A percentile compares a stretch with the other conserved stretches of the same genome.
These are phyloP conservation scores for Sonneratia caseolaris DNA, from an alignment of 345 rosid genomes.

Conservation along the genomic window DNA sequence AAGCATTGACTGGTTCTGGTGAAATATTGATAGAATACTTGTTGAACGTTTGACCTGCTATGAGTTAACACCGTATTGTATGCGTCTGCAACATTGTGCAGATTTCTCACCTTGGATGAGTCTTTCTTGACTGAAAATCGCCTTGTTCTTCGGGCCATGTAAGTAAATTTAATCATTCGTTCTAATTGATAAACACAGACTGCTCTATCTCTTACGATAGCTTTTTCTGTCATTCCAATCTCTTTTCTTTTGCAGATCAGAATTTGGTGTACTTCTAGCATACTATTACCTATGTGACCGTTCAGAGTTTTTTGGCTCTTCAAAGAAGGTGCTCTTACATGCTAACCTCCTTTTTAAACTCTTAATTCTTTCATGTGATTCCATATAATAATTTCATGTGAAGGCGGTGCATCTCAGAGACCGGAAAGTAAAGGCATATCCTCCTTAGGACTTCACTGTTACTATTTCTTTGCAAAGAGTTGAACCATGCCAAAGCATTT, in stretches of 20 bases:
- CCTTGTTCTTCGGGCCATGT: constrained; percentile 80
- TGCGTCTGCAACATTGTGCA: constrained; percentile 14
- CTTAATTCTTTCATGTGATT: neutral
- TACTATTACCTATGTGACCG: constrained; percentile 87
- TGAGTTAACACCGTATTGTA: constrained; percentile 5
- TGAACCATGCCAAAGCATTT: neutral
- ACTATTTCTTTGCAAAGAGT: neutral
- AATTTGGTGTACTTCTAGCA: constrained; percentile 49
- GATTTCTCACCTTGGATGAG: constrained; percentile 78
- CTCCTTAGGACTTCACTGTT: neutral
- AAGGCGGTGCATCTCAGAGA: neutral
- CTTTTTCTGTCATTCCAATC: neutral
- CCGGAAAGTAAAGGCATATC: neutral
- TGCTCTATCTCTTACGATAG: neutral
- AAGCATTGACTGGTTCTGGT: neutral
- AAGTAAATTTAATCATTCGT: constrained; percentile 18
- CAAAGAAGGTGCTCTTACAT: constrained; percentile 55
- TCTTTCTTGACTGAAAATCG: constrained; percentile 80
- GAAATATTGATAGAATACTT: neutral
- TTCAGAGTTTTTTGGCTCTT: constrained; percentile 63
- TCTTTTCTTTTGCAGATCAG: constrained; percentile 46
- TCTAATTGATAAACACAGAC: neutral
- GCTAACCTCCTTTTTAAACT: neutral
- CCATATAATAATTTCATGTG: neutral
- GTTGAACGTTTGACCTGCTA: neutral